A percentile compares a stretch with the other conserved stretches of the same genome.
phyloP scores from a whole-genome alignment of 345 rosid species.

The Pugionium dolabratum region DNA sequence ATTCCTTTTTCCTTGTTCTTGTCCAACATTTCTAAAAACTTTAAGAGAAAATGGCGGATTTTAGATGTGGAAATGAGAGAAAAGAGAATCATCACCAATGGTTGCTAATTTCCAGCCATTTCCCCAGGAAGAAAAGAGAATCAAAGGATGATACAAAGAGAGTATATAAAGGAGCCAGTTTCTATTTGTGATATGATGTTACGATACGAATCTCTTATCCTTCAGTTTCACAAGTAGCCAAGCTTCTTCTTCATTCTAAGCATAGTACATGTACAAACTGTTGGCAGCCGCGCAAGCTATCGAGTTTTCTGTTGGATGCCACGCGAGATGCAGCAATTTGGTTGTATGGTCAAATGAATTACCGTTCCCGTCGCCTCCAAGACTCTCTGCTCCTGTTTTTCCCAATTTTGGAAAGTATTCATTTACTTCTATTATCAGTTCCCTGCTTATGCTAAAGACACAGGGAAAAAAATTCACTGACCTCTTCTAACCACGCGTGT shows the following conservation, averaged over 20 bases:
- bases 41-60: constrained; percentile 13
- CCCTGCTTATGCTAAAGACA: constrained; percentile 2
- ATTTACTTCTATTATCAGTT: background rate
- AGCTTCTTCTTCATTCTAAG: constrained; percentile 40
- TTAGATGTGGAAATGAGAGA: constrained; percentile 4
- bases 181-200: constrained; percentile 11
- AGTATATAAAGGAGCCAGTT: constrained; percentile 19
- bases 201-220: constrained; percentile 29
- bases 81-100: background rate
- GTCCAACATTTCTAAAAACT: background rate
- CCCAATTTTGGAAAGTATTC: constrained; percentile 20
- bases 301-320: constrained; percentile 91
- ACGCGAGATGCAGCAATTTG: constrained; percentile 85
- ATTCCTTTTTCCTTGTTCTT: too few species aligned
- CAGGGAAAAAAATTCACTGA: constrained; percentile 36
- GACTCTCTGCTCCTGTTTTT: constrained; percentile 51
- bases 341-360: constrained; percentile 75
- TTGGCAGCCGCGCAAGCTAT: constrained; percentile 97
- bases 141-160: constrained; percentile 28
- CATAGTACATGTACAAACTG: constrained; percentile 98
- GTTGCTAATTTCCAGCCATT: too few species aligned
- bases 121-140: background rate
- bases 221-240: constrained; percentile 30
- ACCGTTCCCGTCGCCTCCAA: constrained; percentile 65
- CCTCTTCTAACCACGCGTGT: constrained; percentile 93